These are phyloP conservation scores for Apiospora sp. DNA, from an alignment of 2,329 filamentous ascomycete species.

Conservation along the genomic window DNA sequence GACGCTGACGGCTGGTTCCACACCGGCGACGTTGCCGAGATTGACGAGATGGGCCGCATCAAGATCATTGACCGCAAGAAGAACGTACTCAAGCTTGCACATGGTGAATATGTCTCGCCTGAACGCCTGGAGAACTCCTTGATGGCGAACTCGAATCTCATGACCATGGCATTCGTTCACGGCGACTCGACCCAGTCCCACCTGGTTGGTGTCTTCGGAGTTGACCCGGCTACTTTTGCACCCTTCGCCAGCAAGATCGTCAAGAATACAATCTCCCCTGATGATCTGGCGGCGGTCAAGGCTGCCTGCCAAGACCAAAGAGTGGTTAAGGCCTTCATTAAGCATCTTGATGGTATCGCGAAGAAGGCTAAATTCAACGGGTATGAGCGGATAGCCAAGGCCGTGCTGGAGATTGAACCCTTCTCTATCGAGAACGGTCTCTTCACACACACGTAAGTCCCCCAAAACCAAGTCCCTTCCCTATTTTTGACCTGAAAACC, in stretches of 20 bases:
- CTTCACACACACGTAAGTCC: conserved; percentile 82
- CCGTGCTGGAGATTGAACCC: conserved; percentile 81
- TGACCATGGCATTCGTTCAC: conserved; percentile 87
- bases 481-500: conserved; percentile 12
- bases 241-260: conserved; percentile 81
- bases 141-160: conserved; percentile 78
- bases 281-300: conserved; percentile 72
- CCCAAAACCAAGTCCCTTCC: conserved; percentile 16
- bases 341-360: conserved; percentile 79
- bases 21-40: conserved; percentile 87
- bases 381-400: conserved; percentile 82
- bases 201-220: conserved; percentile 86
- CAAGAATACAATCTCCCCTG: conserved; percentile 68
- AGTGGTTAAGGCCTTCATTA: conserved; percentile 77
- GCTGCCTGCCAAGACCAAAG: conserved; percentile 72
- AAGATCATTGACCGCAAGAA: conserved; percentile 96
- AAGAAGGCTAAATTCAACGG: conserved; percentile 89
- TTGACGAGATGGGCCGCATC: conserved; percentile 88
- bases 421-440: conserved; percentile 95
- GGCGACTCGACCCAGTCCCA: conserved; percentile 84
- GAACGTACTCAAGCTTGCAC: conserved; percentile 98
- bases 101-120: conserved; percentile 97
- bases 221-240: conserved; percentile 86
- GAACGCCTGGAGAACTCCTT: conserved; percentile 97
- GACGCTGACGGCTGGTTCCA: conserved; percentile 96